Conservation (phyloP, 1,139 yeast genomes). For the Taphrina betulina region DNA sequence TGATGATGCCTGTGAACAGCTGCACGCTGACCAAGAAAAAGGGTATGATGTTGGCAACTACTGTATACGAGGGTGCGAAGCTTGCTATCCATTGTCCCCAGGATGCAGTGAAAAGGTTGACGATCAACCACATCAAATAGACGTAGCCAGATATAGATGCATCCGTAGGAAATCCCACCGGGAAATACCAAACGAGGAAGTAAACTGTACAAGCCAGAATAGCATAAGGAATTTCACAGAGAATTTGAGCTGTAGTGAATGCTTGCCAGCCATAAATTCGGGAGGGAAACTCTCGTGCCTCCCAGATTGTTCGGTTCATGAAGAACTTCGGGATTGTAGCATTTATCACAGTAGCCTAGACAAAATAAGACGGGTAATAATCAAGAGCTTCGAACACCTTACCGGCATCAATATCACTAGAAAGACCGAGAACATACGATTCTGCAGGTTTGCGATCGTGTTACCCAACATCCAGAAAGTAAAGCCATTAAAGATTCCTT, state of each 20-base stretch:
- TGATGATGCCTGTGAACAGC: conserved; percentile 63
- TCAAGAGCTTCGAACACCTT: too few species aligned
- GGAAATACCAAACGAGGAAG: conserved; percentile 60
- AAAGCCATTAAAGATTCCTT: conserved; percentile 57
- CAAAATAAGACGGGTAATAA: too few species aligned
- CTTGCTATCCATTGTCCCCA: conserved; percentile 47
- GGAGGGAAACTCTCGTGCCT: conserved; percentile 62
- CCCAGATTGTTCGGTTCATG: conserved; percentile 54
- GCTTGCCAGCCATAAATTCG: conserved; percentile 67
- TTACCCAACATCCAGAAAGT: conserved; percentile 54
- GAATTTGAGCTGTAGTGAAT: conserved; percentile 53
- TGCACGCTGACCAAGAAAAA: conserved; percentile 53
- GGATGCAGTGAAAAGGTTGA: conserved; percentile 36
- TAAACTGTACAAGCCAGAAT: conserved; percentile 54
- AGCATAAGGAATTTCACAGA: conserved; percentile 59
- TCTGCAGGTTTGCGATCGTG: conserved; percentile 54
- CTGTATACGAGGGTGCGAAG: conserved; percentile 60
- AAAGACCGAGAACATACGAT: conserved; percentile 55
- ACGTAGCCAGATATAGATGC: conserved; percentile 58
- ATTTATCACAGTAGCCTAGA: conserved; percentile 60
- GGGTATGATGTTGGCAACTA: conserved; percentile 58
- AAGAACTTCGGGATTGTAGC: conserved; percentile 54
- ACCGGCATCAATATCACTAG: conserved; percentile 55
- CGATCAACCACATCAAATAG: conserved; percentile 57
- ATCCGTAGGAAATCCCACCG: conserved; percentile 51